These are phyloP conservation scores for Curvularia lunata DNA, from an alignment of 2,329 filamentous ascomycete species.

Conservation along the genomic window DNA sequence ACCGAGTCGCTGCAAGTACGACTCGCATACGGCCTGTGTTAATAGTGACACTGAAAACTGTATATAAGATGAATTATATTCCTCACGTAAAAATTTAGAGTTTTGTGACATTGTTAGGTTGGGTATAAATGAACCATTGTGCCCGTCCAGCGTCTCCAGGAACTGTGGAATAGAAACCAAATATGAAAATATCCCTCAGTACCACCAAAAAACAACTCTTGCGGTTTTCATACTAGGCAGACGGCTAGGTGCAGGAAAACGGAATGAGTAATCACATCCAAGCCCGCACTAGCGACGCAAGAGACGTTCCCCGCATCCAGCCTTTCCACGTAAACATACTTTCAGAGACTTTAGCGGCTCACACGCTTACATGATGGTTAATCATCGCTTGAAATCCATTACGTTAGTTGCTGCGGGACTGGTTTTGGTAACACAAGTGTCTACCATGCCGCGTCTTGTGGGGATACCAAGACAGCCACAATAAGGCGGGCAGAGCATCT, in stretches of 20 bases:
- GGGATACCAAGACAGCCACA: not conserved
- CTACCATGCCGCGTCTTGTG: not conserved
- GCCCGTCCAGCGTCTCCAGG: not conserved
- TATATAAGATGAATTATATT: not conserved
- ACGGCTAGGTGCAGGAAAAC: not conserved
- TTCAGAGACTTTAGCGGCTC: not conserved
- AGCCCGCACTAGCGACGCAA: not conserved
- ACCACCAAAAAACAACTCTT: not conserved
- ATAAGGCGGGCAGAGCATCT: not conserved
- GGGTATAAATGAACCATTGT: not conserved
- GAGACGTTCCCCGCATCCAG: not conserved
- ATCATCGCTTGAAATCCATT: not conserved
- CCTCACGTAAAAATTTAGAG: not conserved
- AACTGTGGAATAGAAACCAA: not conserved
- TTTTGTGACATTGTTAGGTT: not conserved
- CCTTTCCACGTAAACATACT: not conserved
- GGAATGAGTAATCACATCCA: not conserved
- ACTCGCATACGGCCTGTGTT: conserved; percentile 25
- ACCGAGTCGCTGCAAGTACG: conserved; percentile 24
- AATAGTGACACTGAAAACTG: conserved; percentile 28
- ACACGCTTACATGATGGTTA: not conserved
- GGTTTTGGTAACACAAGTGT: not conserved
- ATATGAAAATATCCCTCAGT: not conserved
- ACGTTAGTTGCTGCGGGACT: not conserved
- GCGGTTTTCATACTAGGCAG: not conserved